Evolutionary conservation across 1,139 yeast species (phyloP).

Genomic region (Nadsonia starkeyi-henricii): DNA sequence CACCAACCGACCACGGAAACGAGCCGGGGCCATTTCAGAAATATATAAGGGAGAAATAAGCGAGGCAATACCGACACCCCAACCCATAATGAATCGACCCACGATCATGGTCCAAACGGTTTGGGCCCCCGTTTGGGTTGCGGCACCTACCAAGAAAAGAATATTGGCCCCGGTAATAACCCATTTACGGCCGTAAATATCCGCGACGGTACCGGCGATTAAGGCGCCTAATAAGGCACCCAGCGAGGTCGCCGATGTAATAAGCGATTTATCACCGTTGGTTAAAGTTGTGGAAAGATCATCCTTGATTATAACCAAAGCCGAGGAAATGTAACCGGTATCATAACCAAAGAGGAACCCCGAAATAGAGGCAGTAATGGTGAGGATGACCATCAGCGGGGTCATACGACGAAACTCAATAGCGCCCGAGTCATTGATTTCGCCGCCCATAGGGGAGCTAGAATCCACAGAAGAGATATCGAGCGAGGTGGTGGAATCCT

Average conservation of each 20-base stretch:
- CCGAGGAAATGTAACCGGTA: slow-evolving; percentile 90
- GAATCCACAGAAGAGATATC: not conserved
- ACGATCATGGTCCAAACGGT: slow-evolving; percentile 82
- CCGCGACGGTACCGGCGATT: slow-evolving; percentile 70
- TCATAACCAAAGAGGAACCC: slow-evolving; percentile 97
- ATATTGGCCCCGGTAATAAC: slow-evolving; percentile 68
- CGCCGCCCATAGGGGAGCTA: not conserved
- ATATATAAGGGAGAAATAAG: slow-evolving; percentile 82
- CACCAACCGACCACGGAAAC: slow-evolving; percentile 65
- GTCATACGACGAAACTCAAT: slow-evolving; percentile 25
- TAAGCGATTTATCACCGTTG: slow-evolving; percentile 70
- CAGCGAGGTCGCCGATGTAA: slow-evolving; percentile 88
- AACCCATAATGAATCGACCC: slow-evolving; percentile 86
- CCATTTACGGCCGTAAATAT: slow-evolving; percentile 66
- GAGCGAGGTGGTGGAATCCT: too few species aligned
- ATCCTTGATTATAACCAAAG: slow-evolving; percentile 72
- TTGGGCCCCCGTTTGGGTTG: slow-evolving; percentile 65
- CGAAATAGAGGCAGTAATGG: slow-evolving; percentile 73
- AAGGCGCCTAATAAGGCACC: slow-evolving; percentile 79
- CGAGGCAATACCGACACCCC: slow-evolving; percentile 92
- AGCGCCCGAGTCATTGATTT: slow-evolving; percentile 1
- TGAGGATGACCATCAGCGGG: slow-evolving; percentile 49
- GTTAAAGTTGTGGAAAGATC: slow-evolving; percentile 35
- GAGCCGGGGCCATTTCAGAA: slow-evolving; percentile 83
- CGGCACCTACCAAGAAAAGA: slow-evolving; percentile 70